Evolutionary conservation across 225 moss, liverwort and hornwort species (phyloP).

Genomic region (Lunularia cruciata): DNA sequence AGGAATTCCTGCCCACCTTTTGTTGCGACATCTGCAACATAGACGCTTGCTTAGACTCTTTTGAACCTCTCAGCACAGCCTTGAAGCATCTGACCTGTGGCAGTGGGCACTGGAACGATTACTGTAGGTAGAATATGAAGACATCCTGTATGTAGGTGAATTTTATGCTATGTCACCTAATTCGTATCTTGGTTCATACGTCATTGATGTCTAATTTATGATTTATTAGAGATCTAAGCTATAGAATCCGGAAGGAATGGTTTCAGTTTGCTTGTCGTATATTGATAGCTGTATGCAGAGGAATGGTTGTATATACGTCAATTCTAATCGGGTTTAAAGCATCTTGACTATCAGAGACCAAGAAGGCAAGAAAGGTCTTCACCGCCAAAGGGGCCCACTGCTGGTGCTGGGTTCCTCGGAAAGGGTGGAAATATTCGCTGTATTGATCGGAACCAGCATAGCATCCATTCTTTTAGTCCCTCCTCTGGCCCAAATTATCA

Average conservation of each 20-base stretch:
- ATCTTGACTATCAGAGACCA: no score
- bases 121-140: conserved; percentile 44
- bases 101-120: conserved; percentile 39
- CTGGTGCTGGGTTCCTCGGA: conserved; percentile 32
- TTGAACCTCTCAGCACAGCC: conserved; percentile 34
- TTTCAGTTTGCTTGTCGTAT: no score
- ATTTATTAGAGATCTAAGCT: no score
- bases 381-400: conserved; percentile 8
- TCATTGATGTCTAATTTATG: no score
- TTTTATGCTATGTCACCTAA: no score
- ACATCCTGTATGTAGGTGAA: no score
- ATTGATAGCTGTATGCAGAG: no score
- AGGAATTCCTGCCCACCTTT: neutral
- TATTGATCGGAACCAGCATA: conserved; percentile 28
- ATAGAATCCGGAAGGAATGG: no score
- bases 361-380: conserved; percentile 4
- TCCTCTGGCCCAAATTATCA: conserved; percentile 24
- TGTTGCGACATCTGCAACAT: conserved; percentile 40
- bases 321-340: no score
- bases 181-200: no score
- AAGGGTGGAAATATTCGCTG: conserved; percentile 32
- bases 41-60: conserved; percentile 29
- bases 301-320: no score
- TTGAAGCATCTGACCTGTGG: conserved; percentile 31
- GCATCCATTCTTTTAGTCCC: conserved; percentile 28